Evolutionary conservation across 345 rosid species (phyloP).

Genomic region (Nasturtium officinale): DNA sequence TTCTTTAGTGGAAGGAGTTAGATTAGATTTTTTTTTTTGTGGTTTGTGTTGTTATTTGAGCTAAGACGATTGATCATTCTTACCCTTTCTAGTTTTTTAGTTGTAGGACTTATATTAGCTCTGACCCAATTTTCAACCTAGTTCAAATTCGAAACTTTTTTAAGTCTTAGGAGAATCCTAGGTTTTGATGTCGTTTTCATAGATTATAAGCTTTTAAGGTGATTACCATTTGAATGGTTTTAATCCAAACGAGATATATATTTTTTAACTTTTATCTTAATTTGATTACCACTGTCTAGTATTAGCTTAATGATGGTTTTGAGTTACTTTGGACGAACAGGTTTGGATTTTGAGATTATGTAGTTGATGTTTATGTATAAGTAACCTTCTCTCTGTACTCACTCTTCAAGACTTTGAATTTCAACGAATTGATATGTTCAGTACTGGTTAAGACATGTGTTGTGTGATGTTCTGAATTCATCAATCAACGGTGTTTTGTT

Average conservation of each 20-base stretch:
- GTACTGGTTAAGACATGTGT: not conserved
- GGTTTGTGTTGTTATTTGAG: not conserved
- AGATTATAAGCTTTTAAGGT: not conserved
- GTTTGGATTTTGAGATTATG: slow-evolving; percentile 19
- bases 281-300: not conserved
- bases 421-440: not conserved
- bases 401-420: not conserved
- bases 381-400: not conserved
- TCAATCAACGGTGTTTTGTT: not conserved
- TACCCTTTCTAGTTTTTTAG: not conserved
- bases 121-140: slow-evolving; percentile 22
- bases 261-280: not conserved
- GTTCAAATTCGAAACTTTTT: slow-evolving; percentile 3
- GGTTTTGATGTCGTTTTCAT: slow-evolving; percentile 25
- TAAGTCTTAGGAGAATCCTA: not conserved
- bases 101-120: not conserved
- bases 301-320: slow-evolving; percentile 21
- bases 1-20: not conserved
- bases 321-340: slow-evolving; percentile 5
- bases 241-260: not conserved
- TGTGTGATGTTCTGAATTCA: not conserved
- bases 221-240: not conserved
- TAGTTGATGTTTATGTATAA: slow-evolving; percentile 17
- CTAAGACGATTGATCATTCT: not conserved
- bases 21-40: not conserved